These are phyloP conservation scores for Aegilops sharonensis DNA, from an alignment of 176 grass and related monocot species.

Conservation along the genomic window DNA sequence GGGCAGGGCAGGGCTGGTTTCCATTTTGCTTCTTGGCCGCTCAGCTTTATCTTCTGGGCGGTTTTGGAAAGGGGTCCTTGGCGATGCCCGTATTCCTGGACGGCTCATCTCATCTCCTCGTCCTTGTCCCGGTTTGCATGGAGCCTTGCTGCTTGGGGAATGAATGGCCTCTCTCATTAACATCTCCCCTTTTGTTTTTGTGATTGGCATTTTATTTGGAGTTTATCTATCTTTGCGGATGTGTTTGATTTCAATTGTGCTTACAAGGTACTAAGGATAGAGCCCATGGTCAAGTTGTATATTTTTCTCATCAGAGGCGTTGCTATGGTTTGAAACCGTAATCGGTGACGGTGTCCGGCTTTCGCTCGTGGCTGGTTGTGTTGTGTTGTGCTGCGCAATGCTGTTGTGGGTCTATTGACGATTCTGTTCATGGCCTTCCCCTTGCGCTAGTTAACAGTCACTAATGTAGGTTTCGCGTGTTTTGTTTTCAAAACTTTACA, in stretches of 20 bases:
- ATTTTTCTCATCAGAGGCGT: fast-evolving
- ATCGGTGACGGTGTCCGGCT: no score
- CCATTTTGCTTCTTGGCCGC: constrained; percentile 29
- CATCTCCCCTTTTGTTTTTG: no score
- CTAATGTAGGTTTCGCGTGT: no score
- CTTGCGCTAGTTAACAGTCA: no score
- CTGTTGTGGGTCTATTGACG: no score
- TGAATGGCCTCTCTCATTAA: not conserved
- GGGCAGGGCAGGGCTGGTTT: not conserved
- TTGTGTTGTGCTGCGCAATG: no score
- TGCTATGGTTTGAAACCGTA: no score
- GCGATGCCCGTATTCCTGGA: constrained; percentile 1
- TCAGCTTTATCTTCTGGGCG: constrained; percentile 39
- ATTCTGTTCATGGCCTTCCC: no score
- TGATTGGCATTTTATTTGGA: not conserved
- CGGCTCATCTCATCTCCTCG: not conserved
- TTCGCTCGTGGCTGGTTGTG: no score
- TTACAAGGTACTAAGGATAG: no score
- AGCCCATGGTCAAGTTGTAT: no score
- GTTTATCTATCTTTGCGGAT: not conserved
- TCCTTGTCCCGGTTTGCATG: constrained; percentile 39
- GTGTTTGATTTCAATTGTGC: not conserved
- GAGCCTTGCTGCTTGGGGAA: not conserved
- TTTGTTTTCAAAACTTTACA: no score
- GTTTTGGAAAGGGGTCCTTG: constrained; percentile 31